phyloP scores from a whole-genome alignment of 1,284 basidiomycete species.

The Cutaneotrichosporon sp. region DNA sequence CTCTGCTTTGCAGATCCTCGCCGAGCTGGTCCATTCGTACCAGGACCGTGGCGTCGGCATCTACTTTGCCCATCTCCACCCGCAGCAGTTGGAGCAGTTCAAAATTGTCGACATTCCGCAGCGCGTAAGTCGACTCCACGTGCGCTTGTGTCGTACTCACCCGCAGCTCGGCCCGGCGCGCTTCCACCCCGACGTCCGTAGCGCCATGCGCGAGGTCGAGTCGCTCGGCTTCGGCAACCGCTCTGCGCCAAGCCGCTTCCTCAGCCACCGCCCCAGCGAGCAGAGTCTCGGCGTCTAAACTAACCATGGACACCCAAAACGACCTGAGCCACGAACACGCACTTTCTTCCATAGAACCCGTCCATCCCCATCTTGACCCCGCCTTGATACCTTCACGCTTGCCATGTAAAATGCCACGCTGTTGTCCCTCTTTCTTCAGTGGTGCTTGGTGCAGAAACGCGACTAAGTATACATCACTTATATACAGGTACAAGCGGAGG shows the following conservation, averaged over 20 bases:
- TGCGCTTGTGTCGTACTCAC: neutral
- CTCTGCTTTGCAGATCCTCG: conserved; percentile 78
- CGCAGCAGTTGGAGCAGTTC: conserved; percentile 58
- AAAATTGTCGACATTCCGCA: conserved; percentile 39
- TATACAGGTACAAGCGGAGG: no score
- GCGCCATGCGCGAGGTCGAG: conserved; percentile 43
- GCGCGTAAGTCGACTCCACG: conserved; percentile 26
- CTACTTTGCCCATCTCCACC: conserved; percentile 71
- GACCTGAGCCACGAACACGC: neutral
- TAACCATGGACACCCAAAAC: no score
- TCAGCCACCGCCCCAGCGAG: neutral
- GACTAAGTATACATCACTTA: no score
- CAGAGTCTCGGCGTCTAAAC: neutral
- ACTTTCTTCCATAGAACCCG: neutral
- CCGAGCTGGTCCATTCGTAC: conserved; percentile 69
- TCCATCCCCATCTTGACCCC: neutral
- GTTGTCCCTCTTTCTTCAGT: no score
- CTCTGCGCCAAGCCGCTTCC: conserved; percentile 1
- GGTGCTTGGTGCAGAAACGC: no score
- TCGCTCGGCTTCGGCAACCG: conserved; percentile 36
- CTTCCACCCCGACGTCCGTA: conserved; percentile 63
- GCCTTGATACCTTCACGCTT: neutral
- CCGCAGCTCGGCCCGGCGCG: conserved; percentile 61
- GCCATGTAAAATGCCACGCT: no score
- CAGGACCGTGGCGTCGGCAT: conserved; percentile 66